Base-by-base conservation (phyloP, 2,329 filamentous ascomycete genomes). In the Pseudohalonectria lignicola region DNA sequence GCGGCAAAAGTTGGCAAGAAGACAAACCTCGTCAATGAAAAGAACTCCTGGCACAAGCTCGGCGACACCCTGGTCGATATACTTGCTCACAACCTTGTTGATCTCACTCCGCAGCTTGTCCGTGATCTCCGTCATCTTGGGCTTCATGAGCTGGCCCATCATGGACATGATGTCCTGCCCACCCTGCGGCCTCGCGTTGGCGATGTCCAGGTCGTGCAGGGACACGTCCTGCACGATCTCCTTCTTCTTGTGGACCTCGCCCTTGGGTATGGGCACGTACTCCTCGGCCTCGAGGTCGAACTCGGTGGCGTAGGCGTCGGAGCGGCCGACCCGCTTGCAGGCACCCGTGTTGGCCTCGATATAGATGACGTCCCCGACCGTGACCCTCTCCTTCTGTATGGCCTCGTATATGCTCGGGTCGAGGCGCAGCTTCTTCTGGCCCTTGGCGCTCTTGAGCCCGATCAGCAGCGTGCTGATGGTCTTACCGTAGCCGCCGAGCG, bases 91-190 rank as follows among this genome's bases (percentile, higher is more conserved):
- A 21, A 98, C 90, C 67, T 96, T 96, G 76, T 98, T 95, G 67
- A 98, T 96, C 66, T 98, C 92, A 40, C 76, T 70, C 43, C 92
- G 78, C 54, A 98, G 68, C 69, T 98, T 98, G 63, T 98, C 92
- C 21, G 92, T 98, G 54, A 98, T 96, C 61, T 98, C 92, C 5
- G 92, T 98, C 79, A 95, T 95, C 69, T 93, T 93, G 44, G 92
- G 92, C 74, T 96, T 96, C 87, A 96, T 95, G 54, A 98, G 67
- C 63, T 98, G 92, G 52, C 92, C 92, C 90, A 98, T 96, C 92
- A 98, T 96, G 67, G 88, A 95, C 88, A 98, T 96, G 48, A 98
- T 94, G 60, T 98, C 92, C 69, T 98, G 92, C 32, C 92, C 92
- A 38, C 92, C 92, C 66, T 96, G 87, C 4, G 92, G 92, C 52